Conservation (phyloP, 495 filamentous ascomycete species). For the Rostrohypoxylon terebratum region DNA sequence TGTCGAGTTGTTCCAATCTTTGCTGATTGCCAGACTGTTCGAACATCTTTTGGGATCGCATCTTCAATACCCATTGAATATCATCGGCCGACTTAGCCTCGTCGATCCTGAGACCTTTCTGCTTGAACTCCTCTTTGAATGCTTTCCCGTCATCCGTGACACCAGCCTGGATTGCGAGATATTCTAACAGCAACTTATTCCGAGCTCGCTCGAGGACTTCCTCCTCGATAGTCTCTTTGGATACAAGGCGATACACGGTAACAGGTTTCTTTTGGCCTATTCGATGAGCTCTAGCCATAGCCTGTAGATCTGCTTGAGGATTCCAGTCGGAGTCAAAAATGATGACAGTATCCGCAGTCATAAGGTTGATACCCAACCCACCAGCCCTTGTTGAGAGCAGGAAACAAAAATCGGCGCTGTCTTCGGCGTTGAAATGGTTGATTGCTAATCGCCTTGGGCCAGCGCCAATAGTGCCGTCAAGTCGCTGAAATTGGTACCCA, state of each 20-base stretch:
- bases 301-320: slow-evolving; percentile 96
- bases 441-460: slow-evolving; percentile 88
- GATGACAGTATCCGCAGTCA: slow-evolving; percentile 98
- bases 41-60: slow-evolving; percentile 95
- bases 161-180: slow-evolving; percentile 95
- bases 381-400: slow-evolving; percentile 94
- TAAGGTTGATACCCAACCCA: slow-evolving; percentile 96
- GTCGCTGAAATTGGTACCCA: slow-evolving; percentile 89
- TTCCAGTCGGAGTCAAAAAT: slow-evolving; percentile 99
- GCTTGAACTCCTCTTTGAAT: slow-evolving; percentile 68
- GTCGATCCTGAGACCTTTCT: slow-evolving; percentile 66
- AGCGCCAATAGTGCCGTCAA: slow-evolving; percentile 94
- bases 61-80: slow-evolving; percentile 92
- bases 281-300: slow-evolving; percentile 97
- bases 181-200: slow-evolving; percentile 99
- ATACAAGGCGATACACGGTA: slow-evolving; percentile 93
- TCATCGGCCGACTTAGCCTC: slow-evolving; percentile 90
- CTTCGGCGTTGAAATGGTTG: slow-evolving; percentile 96
- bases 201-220: slow-evolving; percentile 95
- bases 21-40: slow-evolving; percentile 95
- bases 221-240: slow-evolving; percentile 98
- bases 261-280: slow-evolving; percentile 97
- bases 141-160: slow-evolving; percentile 92
- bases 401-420: slow-evolving; percentile 95
- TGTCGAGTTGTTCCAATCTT: slow-evolving; percentile 97